Conservation (phyloP, 2,329 filamentous ascomycete species). For the Orbilia javanica region DNA sequence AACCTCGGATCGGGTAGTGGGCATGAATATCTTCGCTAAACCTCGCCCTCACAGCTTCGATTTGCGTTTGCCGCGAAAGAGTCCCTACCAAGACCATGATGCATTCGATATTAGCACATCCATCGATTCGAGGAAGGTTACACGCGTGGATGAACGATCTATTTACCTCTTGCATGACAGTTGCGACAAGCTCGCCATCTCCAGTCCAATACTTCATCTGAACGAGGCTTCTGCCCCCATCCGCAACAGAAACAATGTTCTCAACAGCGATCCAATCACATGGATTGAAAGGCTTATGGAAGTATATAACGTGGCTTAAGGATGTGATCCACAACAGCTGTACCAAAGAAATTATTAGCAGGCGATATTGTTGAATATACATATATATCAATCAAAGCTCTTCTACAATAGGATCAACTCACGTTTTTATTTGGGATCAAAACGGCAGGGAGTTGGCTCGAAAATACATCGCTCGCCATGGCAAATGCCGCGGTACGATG, state of each 20-base stretch:
- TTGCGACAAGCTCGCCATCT: constrained; percentile 38
- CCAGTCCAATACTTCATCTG: constrained; percentile 50
- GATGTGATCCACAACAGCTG: constrained; percentile 49
- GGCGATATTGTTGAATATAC: not conserved
- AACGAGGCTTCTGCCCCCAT: constrained; percentile 36
- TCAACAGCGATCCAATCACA: constrained; percentile 49
- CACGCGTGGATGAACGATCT: not conserved
- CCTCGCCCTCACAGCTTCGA: constrained; percentile 26
- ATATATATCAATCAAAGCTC: not conserved
- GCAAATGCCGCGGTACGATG: constrained; percentile 43
- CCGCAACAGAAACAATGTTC: constrained; percentile 32
- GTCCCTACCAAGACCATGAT: too few species aligned
- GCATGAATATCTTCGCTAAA: not conserved
- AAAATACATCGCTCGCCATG: constrained; percentile 47
- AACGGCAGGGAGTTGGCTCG: constrained; percentile 48
- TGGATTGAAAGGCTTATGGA: constrained; percentile 47
- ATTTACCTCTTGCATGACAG: constrained; percentile 42
- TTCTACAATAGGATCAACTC: not conserved
- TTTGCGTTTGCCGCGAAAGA: constrained; percentile 37
- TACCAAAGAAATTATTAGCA: not conserved
- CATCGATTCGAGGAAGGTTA: not conserved
- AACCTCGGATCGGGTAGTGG: not conserved
- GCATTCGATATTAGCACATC: not conserved
- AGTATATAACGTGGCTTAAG: constrained; percentile 40
- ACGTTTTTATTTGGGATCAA: constrained; percentile 42